Evolutionary conservation across 176 grass and related monocot genomes (phyloP), one percentile per base, ranked within the genome.

Genomic region (Coix lacrymajobi): DNA sequence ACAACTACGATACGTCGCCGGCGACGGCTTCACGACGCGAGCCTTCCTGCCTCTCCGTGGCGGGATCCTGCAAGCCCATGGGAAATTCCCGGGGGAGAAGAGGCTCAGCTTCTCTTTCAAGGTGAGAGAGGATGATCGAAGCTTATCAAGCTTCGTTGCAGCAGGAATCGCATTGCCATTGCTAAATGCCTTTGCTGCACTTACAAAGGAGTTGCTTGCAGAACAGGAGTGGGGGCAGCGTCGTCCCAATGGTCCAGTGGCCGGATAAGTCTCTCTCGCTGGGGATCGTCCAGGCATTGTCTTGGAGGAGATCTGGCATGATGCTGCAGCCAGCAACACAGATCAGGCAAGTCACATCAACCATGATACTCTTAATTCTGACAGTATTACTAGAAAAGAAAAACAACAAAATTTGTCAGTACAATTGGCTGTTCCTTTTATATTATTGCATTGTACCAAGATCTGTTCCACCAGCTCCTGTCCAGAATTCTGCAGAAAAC

Each of bases 21-120:
- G 88, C 10, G 91, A 90, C 11, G 88, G 91, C 12, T 79, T 93
- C 63, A 90, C 69, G 1, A 32, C 88, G 2, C 76, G 85, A 0
- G 82, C 82, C 14, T 93, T 93, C 37, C 30, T 90, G 1, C 91
- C 91, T 13, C 1, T 90, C 5, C 48, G 66, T 19, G 82, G 70
- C 1, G 91, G 91, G 19, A 56, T 93, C 54, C 10, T 93, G 44
- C 91, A 93, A 44, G 88, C 75, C 60, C 88, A 93, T 32, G 85
- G 85, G 10, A 89, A 88, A 52, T 93, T 88, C 58, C 91, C 88
- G 0, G 88, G 91, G 56, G 91, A 93, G 56, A 90, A 87, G 89
- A 86, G 56, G 76, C 6, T 93, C 31, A 93, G 91, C 75, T 93
- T 90, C 82, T 88, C 91, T 67, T 90, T 78, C 85, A 93, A 93